These are phyloP conservation scores for Plasmodium inui DNA, from an alignment of 169 alveolate genomes.

Conservation along the genomic window DNA sequence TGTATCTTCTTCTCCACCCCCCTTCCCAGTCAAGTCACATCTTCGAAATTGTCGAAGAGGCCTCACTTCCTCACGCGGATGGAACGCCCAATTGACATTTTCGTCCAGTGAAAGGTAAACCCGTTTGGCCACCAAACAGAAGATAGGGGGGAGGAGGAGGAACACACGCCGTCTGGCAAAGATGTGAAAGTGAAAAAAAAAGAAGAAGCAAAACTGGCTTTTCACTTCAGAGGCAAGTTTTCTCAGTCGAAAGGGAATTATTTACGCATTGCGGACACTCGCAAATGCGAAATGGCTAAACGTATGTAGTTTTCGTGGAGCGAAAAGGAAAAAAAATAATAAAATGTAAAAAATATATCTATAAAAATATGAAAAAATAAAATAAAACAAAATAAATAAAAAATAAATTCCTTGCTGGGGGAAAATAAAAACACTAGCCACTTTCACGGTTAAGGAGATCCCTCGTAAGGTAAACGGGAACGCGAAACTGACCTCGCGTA, in stretches of 20 bases:
- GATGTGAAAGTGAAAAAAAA: not conserved
- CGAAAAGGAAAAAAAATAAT: no score
- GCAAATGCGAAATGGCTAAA: not conserved
- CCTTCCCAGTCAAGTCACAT: not conserved
- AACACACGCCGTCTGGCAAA: not conserved
- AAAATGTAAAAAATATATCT: no score
- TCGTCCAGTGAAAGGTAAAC: not conserved
- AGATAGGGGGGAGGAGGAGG: not conserved
- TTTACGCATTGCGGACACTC: not conserved
- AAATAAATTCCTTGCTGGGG: not conserved
- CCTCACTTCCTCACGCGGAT: not conserved
- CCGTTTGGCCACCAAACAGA: not conserved
- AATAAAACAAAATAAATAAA: no score
- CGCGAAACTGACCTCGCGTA: not conserved
- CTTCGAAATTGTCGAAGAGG: not conserved
- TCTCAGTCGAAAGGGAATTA: not conserved
- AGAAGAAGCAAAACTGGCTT: not conserved
- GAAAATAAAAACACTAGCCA: not conserved
- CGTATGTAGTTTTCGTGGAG: not conserved
- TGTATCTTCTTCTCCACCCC: not conserved
- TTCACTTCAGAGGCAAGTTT: not conserved
- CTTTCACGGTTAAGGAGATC: not conserved
- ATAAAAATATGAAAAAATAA: no score
- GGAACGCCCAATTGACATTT: not conserved
- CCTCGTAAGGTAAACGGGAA: not conserved